These are phyloP conservation scores for Wickerhamiella kazuoi DNA, from an alignment of 805 yeast genomes.

Conservation along the genomic window DNA sequence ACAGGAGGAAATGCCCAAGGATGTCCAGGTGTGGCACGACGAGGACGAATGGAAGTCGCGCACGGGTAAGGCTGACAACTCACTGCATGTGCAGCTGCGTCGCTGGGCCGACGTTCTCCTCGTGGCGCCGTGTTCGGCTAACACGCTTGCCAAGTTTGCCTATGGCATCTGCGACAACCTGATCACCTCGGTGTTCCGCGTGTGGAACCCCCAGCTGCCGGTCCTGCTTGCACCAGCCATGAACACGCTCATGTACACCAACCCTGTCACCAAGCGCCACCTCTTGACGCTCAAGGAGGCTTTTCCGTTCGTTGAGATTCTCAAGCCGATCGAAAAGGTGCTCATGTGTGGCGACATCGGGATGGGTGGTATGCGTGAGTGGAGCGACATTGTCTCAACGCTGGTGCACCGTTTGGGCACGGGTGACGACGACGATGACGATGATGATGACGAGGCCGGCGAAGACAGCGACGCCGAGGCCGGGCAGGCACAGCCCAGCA, in stretches of 20 bases:
- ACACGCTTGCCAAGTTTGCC: conserved; percentile 74
- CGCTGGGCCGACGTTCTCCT: conserved; percentile 93
- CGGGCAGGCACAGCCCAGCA: too few species aligned
- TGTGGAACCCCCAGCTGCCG: conserved; percentile 93
- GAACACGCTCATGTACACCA: conserved; percentile 85
- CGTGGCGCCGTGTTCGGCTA: conserved; percentile 88
- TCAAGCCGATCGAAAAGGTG: conserved; percentile 91
- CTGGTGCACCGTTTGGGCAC: conserved; percentile 30
- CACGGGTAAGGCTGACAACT: conserved; percentile 56
- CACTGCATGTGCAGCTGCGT: conserved; percentile 76
- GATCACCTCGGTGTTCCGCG: conserved; percentile 73
- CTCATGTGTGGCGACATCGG: conserved; percentile 93
- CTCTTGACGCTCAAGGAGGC: conserved; percentile 54
- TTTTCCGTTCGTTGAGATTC: conserved; percentile 83
- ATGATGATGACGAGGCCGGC: conserved; percentile 13
- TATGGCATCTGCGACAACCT: conserved; percentile 85
- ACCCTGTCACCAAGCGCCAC: conserved; percentile 74
- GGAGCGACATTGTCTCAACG: conserved; percentile 84
- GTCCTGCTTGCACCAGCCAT: conserved; percentile 85
- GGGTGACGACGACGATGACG: conserved; percentile 15
- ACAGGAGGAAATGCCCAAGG: conserved; percentile 23
- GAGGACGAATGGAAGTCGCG: conserved; percentile 86
- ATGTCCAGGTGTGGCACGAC: conserved; percentile 81
- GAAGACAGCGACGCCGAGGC: neutral
- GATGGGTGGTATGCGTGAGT: conserved; percentile 98